Percentiles rank a stretch among this genome's conserved stretches.
Evolutionary conservation across 768 basidiomycete genomes (phyloP).

Genomic region (Auriscalpium microsporum): DNA sequence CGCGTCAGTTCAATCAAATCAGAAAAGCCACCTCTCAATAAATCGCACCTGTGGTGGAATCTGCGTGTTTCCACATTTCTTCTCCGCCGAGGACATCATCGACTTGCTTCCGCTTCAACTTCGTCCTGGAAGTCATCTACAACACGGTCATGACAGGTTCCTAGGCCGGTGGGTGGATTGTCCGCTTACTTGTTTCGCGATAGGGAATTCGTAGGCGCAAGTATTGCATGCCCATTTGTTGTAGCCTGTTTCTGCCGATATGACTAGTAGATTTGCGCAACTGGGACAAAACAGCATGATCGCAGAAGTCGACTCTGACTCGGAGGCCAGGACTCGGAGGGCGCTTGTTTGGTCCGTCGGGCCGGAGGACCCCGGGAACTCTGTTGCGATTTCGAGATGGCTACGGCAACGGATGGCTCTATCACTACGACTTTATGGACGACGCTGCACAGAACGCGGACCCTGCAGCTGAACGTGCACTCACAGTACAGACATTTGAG

Average conservation of each 20-base stretch:
- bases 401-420: no score
- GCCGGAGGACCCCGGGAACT: not conserved
- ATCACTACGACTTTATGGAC: no score
- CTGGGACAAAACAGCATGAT: constrained; percentile 91
- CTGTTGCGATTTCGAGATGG: no score
- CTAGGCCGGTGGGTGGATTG: not conserved
- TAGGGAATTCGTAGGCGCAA: constrained; percentile 93
- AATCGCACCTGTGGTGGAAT: constrained; percentile 63
- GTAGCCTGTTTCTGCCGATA: constrained; percentile 68
- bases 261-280: constrained; percentile 80
- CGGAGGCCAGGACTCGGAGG: no score
- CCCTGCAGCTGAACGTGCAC: not conserved
- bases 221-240: constrained; percentile 93
- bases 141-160: not conserved
- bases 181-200: constrained; percentile 62
- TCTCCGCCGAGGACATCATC: constrained; percentile 96
- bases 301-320: not conserved
- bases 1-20: not conserved
- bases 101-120: constrained; percentile 79
- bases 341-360: not conserved
- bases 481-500: constrained; percentile 12
- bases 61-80: constrained; percentile 90
- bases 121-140: constrained; percentile 90
- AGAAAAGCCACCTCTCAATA: not conserved
- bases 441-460: not conserved